A percentile compares a stretch with the other conserved stretches of the same genome.
These are phyloP conservation scores for Bipolaris cookei DNA, from an alignment of 2,329 filamentous ascomycete genomes.

Conservation along the genomic window DNA sequence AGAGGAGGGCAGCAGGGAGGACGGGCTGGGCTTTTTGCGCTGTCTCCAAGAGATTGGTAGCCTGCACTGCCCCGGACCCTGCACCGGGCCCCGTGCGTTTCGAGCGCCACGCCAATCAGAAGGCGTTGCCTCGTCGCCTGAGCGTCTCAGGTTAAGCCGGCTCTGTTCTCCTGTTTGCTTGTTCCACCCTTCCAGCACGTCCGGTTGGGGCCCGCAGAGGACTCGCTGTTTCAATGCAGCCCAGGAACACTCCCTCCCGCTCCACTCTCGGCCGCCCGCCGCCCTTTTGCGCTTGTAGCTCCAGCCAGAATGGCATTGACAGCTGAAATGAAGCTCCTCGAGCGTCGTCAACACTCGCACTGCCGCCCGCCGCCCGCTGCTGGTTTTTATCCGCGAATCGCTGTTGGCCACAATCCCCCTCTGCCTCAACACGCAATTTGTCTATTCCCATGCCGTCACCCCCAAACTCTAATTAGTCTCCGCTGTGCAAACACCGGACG, in stretches of 20 bases:
- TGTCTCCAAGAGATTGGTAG: slow-evolving; percentile 39
- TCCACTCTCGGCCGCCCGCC: slow-evolving; percentile 16
- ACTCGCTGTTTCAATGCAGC: slow-evolving; percentile 32
- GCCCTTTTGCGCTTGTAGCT: neutral
- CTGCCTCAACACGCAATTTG: neutral
- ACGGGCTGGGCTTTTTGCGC: slow-evolving; percentile 27
- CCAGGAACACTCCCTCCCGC: slow-evolving; percentile 15
- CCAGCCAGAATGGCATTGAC: slow-evolving; percentile 24
- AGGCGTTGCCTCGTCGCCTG: slow-evolving; percentile 24
- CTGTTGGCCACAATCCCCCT: neutral
- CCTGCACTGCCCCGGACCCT: slow-evolving; percentile 10
- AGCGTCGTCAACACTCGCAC: neutral
- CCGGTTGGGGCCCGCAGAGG: slow-evolving; percentile 17
- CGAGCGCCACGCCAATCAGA: slow-evolving; percentile 22
- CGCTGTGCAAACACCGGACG: too few relatives aligned
- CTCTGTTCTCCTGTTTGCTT: slow-evolving; percentile 15
- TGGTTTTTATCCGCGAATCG: neutral
- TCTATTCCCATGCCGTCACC: neutral
- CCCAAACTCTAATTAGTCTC: neutral
- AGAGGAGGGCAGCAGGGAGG: slow-evolving; percentile 22
- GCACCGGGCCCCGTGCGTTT: slow-evolving; percentile 23
- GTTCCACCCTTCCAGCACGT: slow-evolving; percentile 20
- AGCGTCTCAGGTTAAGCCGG: slow-evolving; percentile 36
- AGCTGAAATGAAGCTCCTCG: slow-evolving; percentile 4
- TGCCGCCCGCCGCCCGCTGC: neutral